These are phyloP conservation scores for Penicillium sp. DNA, from an alignment of 2,329 filamentous ascomycete species.

Conservation along the genomic window DNA sequence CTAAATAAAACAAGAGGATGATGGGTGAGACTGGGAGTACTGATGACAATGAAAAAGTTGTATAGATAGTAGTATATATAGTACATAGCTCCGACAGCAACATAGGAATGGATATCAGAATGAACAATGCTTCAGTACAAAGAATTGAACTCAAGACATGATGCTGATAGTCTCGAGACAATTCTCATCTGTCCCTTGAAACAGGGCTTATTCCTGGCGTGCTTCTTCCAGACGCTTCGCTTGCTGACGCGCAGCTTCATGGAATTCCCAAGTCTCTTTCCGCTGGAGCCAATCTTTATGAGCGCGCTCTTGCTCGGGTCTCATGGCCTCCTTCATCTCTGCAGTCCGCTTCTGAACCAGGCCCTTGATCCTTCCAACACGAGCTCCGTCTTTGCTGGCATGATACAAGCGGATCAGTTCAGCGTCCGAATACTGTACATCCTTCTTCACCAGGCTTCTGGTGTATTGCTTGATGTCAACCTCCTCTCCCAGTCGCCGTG, in stretches of 20 bases:
- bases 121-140: constrained; percentile 7
- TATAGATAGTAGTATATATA: constrained; percentile 25
- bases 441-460: constrained; percentile 24
- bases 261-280: constrained; percentile 1
- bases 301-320: not conserved
- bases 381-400: constrained; percentile 18
- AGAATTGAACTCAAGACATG: not conserved
- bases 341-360: constrained; percentile 32
- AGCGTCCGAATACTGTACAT: constrained; percentile 15
- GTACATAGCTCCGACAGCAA: constrained; percentile 27
- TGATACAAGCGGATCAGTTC: constrained; percentile 33
- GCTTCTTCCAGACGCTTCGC: not conserved
- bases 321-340: not conserved
- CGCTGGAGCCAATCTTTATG: not conserved
- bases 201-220: not conserved
- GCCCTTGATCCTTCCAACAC: constrained; percentile 27
- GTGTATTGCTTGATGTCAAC: constrained; percentile 27
- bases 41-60: constrained; percentile 10
- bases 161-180: not conserved
- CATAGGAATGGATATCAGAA: constrained; percentile 18
- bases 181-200: not conserved
- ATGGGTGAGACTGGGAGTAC: not conserved
- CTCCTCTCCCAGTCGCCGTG: constrained; percentile 25
- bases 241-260: constrained; percentile 2
- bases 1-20: no score